Percentiles rank a stretch among this genome's conserved stretches.
phyloP scores from a whole-genome alignment of 202 grass and related monocot genomes.

The Hordeum pubiflorum region DNA sequence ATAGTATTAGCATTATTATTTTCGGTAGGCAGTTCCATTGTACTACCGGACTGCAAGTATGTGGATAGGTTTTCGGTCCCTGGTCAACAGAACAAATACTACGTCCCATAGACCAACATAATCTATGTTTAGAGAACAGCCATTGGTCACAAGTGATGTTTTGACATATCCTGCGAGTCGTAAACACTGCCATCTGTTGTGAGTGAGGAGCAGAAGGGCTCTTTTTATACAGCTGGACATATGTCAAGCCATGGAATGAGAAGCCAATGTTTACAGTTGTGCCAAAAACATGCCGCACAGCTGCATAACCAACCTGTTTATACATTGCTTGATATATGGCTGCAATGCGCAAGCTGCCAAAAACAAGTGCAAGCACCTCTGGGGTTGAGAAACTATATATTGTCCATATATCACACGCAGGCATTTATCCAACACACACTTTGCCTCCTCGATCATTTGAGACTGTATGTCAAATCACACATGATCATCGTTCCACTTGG shows the following conservation, averaged over 20 bases:
- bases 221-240: neutral
- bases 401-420: neutral
- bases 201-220: neutral
- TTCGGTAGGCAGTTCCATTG: conserved; percentile 1
- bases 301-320: neutral
- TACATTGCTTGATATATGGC: neutral
- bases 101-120: neutral
- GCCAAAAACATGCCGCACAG: neutral
- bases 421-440: neutral
- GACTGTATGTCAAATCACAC: too few species aligned
- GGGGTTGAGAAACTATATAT: neutral
- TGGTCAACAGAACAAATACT: conserved; percentile 3
- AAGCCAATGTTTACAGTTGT: neutral
- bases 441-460: neutral
- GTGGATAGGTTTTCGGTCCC: neutral
- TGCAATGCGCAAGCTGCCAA: neutral
- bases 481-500: neutral
- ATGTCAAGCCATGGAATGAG: neutral
- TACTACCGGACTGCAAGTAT: neutral
- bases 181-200: neutral
- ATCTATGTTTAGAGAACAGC: neutral
- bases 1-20: neutral
- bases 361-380: neutral
- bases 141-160: neutral
- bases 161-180: neutral